phyloP scores from a whole-genome alignment of 352 stramenopile genomes.

The Phytophthora tentaculata region DNA sequence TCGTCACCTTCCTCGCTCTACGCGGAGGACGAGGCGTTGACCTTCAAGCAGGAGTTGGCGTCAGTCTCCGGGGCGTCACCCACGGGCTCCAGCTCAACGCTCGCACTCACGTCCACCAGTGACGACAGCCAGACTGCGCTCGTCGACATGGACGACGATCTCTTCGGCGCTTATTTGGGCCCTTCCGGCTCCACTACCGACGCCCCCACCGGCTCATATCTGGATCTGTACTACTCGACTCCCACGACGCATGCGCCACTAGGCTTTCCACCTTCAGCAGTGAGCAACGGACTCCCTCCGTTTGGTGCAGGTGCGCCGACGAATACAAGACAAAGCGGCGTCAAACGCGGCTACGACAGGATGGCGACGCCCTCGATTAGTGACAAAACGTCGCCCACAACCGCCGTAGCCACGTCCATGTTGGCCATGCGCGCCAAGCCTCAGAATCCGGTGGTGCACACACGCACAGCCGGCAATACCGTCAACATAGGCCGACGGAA shows the following conservation, averaged over 20 bases:
- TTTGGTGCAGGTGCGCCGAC: neutral
- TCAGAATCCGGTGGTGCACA: slow-evolving; percentile 32
- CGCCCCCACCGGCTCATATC: slow-evolving; percentile 25
- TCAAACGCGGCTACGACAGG: slow-evolving; percentile 56
- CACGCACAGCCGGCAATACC: slow-evolving; percentile 34
- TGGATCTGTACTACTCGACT: slow-evolving; percentile 55
- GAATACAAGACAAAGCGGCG: slow-evolving; percentile 31
- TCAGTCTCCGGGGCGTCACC: slow-evolving; percentile 27
- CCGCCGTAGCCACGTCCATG: slow-evolving; percentile 70
- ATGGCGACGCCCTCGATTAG: slow-evolving; percentile 22
- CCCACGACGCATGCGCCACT: slow-evolving; percentile 13
- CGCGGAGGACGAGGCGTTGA: slow-evolving; percentile 29
- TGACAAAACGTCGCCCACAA: slow-evolving; percentile 50
- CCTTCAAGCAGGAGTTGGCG: slow-evolving; percentile 39
- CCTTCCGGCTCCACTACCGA: slow-evolving; percentile 1
- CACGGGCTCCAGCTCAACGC: slow-evolving; percentile 10
- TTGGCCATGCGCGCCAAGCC: slow-evolving; percentile 57
- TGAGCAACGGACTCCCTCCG: slow-evolving; percentile 28
- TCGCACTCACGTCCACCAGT: slow-evolving; percentile 24
- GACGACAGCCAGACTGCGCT: slow-evolving; percentile 16
- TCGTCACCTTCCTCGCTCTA: slow-evolving; percentile 30
- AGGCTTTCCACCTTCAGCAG: slow-evolving; percentile 21
- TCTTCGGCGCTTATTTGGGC: slow-evolving; percentile 55
- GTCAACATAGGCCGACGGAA: slow-evolving; percentile 35
- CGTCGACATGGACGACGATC: slow-evolving; percentile 51